Conservation (phyloP, 2,329 filamentous ascomycete species). For the Dactylellina sp. region DNA sequence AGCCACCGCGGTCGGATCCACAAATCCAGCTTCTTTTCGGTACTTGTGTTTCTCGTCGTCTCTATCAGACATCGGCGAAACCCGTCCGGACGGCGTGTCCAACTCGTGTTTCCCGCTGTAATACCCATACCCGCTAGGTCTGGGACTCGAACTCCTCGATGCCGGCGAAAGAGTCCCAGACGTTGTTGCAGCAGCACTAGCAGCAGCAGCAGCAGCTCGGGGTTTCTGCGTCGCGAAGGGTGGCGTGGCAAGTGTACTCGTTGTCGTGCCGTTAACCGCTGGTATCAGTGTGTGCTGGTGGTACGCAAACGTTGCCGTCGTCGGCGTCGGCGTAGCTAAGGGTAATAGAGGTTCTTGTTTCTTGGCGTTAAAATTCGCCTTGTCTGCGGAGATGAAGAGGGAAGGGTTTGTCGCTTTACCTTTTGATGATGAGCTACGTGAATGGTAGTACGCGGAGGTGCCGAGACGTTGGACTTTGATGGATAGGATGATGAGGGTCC, state of each 20-base stretch:
- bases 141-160: constrained; percentile 46
- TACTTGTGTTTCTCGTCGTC: constrained; percentile 55
- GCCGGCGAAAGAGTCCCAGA: constrained; percentile 41
- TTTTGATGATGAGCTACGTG: constrained; percentile 47
- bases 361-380: constrained; percentile 58
- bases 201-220: constrained; percentile 7
- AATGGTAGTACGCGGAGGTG: constrained; percentile 45
- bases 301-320: constrained; percentile 49
- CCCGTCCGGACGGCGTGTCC: constrained; percentile 24
- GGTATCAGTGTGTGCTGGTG: constrained; percentile 52
- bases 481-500: constrained; percentile 64
- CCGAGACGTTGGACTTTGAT: constrained; percentile 47
- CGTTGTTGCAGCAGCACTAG: background rate
- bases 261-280: constrained; percentile 55
- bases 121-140: constrained; percentile 50
- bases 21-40: constrained; percentile 42
- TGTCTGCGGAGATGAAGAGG: constrained; percentile 56
- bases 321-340: constrained; percentile 53
- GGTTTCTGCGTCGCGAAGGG: constrained; percentile 44
- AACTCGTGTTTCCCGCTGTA: constrained; percentile 31
- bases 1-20: constrained; percentile 32
- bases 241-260: constrained; percentile 52
- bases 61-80: constrained; percentile 36
- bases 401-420: constrained; percentile 54
- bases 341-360: constrained; percentile 55